A percentile compares a stretch with the other conserved stretches of the same genome.
Evolutionary conservation across 2,329 filamentous ascomycete genomes (phyloP).

Genomic region (Penicillium sp.): DNA sequence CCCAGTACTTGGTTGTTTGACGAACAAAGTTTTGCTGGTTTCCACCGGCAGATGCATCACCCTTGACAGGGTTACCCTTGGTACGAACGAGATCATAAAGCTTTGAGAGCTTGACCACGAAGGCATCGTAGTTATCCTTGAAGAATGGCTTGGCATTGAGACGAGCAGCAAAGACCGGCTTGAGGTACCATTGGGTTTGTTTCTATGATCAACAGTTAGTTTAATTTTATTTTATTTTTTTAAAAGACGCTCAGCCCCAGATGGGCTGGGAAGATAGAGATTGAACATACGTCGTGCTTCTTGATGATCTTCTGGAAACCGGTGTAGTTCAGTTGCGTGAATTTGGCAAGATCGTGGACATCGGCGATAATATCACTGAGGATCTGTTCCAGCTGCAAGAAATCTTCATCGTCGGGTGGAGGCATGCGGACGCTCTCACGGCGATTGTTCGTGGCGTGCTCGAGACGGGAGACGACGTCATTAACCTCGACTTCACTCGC

Average conservation of each 20-base stretch:
- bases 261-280: neutral
- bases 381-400: constrained; percentile 89
- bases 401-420: constrained; percentile 82
- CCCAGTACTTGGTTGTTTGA: constrained; percentile 99
- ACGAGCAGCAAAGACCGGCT: constrained; percentile 91
- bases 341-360: constrained; percentile 96
- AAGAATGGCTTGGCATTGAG: constrained; percentile 98
- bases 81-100: constrained; percentile 95
- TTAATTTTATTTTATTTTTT: neutral
- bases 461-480: constrained; percentile 78
- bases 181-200: constrained; percentile 90
- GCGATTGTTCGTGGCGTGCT: constrained; percentile 54
- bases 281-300: constrained; percentile 83
- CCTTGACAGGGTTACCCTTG: constrained; percentile 86
- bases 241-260: too few relatives aligned
- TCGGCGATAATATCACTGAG: constrained; percentile 98
- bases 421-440: constrained; percentile 34
- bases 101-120: constrained; percentile 91
- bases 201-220: constrained; percentile 61
- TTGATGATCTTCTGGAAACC: constrained; percentile 99
- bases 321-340: constrained; percentile 97
- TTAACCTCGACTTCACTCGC: constrained; percentile 87
- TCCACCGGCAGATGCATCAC: constrained; percentile 88
- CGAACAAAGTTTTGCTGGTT: constrained; percentile 94
- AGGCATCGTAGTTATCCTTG: constrained; percentile 97